These are phyloP conservation scores for Maudiozyma bulderi DNA, from an alignment of 805 yeast genomes.

Conservation along the genomic window DNA sequence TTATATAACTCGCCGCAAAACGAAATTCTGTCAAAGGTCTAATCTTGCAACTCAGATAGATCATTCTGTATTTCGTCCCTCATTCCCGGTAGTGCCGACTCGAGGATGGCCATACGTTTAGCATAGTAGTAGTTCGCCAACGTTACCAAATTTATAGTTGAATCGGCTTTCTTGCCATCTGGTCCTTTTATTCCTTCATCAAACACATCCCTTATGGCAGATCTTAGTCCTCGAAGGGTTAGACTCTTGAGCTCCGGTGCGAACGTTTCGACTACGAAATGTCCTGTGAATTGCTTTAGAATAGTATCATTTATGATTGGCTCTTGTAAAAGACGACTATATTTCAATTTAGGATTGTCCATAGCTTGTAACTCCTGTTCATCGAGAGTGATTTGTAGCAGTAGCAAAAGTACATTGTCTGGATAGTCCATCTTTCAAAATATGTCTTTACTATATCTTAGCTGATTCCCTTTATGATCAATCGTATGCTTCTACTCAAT, in stretches of 20 bases:
- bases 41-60: background rate
- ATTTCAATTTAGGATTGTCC: constrained; percentile 10
- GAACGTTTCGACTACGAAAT: constrained; percentile 17
- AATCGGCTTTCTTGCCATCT: background rate
- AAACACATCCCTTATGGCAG: constrained; percentile 17
- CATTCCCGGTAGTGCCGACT: constrained; percentile 15
- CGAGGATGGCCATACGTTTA: constrained; percentile 16
- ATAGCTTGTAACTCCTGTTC: constrained; percentile 22
- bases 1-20: too few relatives aligned
- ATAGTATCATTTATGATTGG: constrained; percentile 22
- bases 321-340: constrained; percentile 12
- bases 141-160: constrained; percentile 14
- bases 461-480: too few relatives aligned
- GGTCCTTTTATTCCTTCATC: constrained; percentile 5
- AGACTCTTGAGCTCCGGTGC: constrained; percentile 16
- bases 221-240: constrained; percentile 17
- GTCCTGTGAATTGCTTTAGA: constrained; percentile 14
- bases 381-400: constrained; percentile 21
- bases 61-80: constrained; percentile 8
- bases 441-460: background rate
- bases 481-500: too few relatives aligned
- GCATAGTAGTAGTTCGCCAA: constrained; percentile 24
- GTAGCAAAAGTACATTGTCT: constrained; percentile 17
- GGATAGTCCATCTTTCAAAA: constrained; percentile 8
- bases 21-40: too few relatives aligned